Conservation (phyloP, 192 early-diverging fungal genomes). For the Diversispora eburnea region DNA sequence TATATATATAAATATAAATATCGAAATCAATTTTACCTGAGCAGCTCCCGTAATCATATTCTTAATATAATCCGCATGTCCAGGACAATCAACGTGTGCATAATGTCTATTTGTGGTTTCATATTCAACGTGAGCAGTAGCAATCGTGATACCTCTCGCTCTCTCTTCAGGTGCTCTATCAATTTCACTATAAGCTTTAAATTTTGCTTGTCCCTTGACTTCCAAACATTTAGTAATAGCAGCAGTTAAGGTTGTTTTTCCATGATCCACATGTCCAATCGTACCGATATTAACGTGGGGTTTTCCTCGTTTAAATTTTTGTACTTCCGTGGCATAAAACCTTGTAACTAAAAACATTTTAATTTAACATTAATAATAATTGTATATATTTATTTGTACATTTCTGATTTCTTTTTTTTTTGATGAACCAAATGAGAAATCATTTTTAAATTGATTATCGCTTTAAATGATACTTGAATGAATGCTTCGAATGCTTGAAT, state of each 20-base stretch:
- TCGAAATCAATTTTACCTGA: conserved; percentile 49
- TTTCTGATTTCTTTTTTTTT: not conserved
- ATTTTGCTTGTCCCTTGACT: conserved; percentile 75
- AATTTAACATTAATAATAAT: not conserved
- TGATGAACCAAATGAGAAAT: no score
- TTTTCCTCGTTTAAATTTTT: conserved; percentile 78
- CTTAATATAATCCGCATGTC: conserved; percentile 99
- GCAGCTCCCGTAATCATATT: conserved; percentile 99
- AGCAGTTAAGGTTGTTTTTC: conserved; percentile 97
- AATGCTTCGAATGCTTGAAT: no score
- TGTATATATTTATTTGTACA: not conserved
- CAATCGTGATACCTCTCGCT: conserved; percentile 97
- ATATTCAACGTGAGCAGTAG: conserved; percentile 95
- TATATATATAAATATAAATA: no score
- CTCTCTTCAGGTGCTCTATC: conserved; percentile 99
- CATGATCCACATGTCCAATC: conserved; percentile 99
- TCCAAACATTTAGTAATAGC: conserved; percentile 97
- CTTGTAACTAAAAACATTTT: not conserved
- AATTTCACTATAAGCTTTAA: conserved; percentile 93
- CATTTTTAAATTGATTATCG: no score
- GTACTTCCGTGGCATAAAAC: conserved; percentile 43
- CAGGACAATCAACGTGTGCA: conserved; percentile 96
- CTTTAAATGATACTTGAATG: no score
- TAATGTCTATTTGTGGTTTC: conserved; percentile 90
- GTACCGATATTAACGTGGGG: conserved; percentile 99